phyloP scores from a whole-genome alignment of 805 yeast species.

The Candida sakaeoensis region DNA sequence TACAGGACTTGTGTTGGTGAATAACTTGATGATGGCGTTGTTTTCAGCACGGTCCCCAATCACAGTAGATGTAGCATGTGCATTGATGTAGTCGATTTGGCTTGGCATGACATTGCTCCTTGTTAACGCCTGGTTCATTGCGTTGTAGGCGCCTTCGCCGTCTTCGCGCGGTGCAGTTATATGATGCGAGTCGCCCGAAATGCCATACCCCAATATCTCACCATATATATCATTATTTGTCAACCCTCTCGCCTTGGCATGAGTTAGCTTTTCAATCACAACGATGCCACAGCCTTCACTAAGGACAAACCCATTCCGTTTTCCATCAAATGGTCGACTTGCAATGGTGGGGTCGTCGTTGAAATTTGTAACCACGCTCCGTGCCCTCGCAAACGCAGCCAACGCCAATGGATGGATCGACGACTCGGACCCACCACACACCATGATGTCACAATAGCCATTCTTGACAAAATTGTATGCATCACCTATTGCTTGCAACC shows the following conservation, averaged over 20 bases:
- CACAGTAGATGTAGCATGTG: conserved; percentile 93
- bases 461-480: conserved; percentile 76
- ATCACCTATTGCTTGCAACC: conserved; percentile 90
- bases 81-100: conserved; percentile 76
- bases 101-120: conserved; percentile 44
- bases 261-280: conserved; percentile 71
- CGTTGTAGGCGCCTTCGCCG: conserved; percentile 80
- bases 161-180: conserved; percentile 84
- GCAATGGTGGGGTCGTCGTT: conserved; percentile 70
- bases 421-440: conserved; percentile 94
- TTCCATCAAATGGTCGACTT: conserved; percentile 82
- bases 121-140: conserved; percentile 75
- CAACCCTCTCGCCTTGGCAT: conserved; percentile 60
- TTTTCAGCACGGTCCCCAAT: conserved; percentile 90
- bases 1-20: conserved; percentile 30
- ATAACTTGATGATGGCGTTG: conserved; percentile 59
- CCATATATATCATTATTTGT: conserved; percentile 61
- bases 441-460: conserved; percentile 80
- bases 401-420: conserved; percentile 81
- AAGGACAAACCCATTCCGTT: conserved; percentile 82
- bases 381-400: conserved; percentile 88
- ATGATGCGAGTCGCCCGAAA: conserved; percentile 88
- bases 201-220: conserved; percentile 83
- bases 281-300: conserved; percentile 91
- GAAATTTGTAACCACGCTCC: conserved; percentile 64